phyloP scores from a whole-genome alignment of 805 yeast genomes.

The Grigorovia humatica region DNA sequence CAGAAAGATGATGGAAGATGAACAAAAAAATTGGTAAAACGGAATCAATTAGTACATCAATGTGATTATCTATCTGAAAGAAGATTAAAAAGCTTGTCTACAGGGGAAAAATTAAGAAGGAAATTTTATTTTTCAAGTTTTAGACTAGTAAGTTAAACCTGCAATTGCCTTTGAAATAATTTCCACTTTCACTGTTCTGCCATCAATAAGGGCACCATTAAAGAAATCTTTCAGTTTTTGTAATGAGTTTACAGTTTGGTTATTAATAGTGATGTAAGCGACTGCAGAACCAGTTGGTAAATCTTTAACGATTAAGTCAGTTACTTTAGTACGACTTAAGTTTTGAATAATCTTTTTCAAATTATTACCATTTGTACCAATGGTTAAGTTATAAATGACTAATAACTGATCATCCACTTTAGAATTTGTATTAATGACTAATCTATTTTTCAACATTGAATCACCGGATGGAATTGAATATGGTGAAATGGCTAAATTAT shows the following conservation, averaged over 20 bases:
- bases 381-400: conserved; percentile 17
- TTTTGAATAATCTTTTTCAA: conserved; percentile 17
- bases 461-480: background rate
- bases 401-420: conserved; percentile 10
- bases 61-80: no score
- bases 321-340: conserved; percentile 12
- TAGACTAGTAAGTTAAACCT: background rate
- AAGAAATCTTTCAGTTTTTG: conserved; percentile 26
- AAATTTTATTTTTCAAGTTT: no score
- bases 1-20: no score
- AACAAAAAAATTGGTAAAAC: no score
- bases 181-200: conserved; percentile 30
- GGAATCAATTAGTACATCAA: background rate
- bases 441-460: conserved; percentile 4
- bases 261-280: conserved; percentile 29
- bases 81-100: background rate
- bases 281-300: conserved; percentile 31
- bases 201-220: conserved; percentile 40
- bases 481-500: background rate
- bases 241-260: conserved; percentile 20
- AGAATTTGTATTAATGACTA: conserved; percentile 17
- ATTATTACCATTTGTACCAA: conserved; percentile 21
- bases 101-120: background rate
- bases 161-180: conserved; percentile 9
- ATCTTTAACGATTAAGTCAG: conserved; percentile 25